Conservation (phyloP, 2,329 filamentous ascomycete genomes). For the Cytospora piceae region DNA sequence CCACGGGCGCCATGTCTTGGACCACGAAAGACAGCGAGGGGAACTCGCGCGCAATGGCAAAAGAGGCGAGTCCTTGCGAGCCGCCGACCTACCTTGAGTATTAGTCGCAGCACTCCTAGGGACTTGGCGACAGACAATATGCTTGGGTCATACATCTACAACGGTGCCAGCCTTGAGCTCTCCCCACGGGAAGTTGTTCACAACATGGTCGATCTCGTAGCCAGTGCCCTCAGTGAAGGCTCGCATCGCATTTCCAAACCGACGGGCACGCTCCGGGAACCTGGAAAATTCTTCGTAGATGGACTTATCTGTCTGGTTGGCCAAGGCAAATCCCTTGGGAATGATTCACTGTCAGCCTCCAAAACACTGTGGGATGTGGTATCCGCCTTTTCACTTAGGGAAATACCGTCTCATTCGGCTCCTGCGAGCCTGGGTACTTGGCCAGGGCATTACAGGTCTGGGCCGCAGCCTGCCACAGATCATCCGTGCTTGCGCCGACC, state of each 20-base stretch:
- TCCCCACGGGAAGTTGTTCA: slow-evolving; percentile 32
- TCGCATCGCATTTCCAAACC: slow-evolving; percentile 34
- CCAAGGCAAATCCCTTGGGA: slow-evolving; percentile 33
- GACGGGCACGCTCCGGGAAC: slow-evolving; percentile 31
- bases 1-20: slow-evolving; percentile 38
- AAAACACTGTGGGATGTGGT: background rate
- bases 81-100: slow-evolving; percentile 32
- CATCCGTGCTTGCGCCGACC: slow-evolving; percentile 31
- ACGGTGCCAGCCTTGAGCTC: background rate
- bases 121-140: background rate
- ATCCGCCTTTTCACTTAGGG: background rate
- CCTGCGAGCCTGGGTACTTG: slow-evolving; percentile 31
- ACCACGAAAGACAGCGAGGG: slow-evolving; percentile 31
- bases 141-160: background rate
- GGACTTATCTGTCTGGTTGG: slow-evolving; percentile 31
- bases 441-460: slow-evolving; percentile 32
- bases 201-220: slow-evolving; percentile 31
- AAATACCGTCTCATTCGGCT: slow-evolving; percentile 31
- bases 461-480: slow-evolving; percentile 33
- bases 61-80: slow-evolving; percentile 27
- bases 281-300: slow-evolving; percentile 33
- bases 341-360: background rate
- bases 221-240: slow-evolving; percentile 31
- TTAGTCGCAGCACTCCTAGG: background rate
- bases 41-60: slow-evolving; percentile 25